Conservation (phyloP, 768 basidiomycete species). For the Antrodiella citrinella region DNA sequence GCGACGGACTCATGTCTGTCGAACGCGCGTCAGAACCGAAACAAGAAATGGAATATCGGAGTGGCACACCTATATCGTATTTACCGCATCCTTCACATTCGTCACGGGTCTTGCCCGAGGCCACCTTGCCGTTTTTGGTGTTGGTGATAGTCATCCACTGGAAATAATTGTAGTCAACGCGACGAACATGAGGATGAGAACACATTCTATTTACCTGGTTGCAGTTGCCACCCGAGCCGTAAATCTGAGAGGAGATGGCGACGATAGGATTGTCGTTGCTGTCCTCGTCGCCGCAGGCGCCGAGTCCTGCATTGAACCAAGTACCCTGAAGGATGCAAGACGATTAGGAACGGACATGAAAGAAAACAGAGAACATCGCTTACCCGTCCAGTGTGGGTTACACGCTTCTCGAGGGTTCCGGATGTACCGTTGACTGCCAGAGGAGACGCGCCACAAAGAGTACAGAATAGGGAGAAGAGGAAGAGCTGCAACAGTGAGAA, state of each 20-base stretch:
- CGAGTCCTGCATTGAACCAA: constrained; percentile 51
- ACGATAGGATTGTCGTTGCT: constrained; percentile 45
- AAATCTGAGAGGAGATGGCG: constrained; percentile 50
- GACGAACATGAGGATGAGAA: background rate
- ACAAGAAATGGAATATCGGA: background rate
- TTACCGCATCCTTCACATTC: constrained; percentile 48
- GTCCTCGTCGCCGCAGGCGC: constrained; percentile 57
- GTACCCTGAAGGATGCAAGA: constrained; percentile 41
- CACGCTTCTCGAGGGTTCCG: constrained; percentile 39
- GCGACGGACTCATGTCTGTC: constrained; percentile 57
- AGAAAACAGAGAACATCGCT: constrained; percentile 20
- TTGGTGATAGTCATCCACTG: constrained; percentile 58
- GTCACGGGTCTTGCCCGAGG: constrained; percentile 46
- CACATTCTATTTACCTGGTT: constrained; percentile 38
- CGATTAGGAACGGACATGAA: background rate
- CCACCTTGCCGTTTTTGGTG: constrained; percentile 41
- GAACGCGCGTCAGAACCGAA: background rate
- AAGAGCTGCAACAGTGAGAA: constrained; percentile 9
- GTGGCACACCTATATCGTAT: constrained; percentile 48
- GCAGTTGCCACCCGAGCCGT: constrained; percentile 49
- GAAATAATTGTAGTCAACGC: too few relatives aligned
- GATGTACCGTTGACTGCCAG: constrained; percentile 27
- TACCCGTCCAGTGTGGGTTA: constrained; percentile 50
- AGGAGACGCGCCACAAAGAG: constrained; percentile 38
- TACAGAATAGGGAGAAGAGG: constrained; percentile 25